Percentiles rank a stretch among this genome's conserved stretches.
phyloP scores from a whole-genome alignment of 2,329 filamentous ascomycete genomes.

The Didymella keratinophila region DNA sequence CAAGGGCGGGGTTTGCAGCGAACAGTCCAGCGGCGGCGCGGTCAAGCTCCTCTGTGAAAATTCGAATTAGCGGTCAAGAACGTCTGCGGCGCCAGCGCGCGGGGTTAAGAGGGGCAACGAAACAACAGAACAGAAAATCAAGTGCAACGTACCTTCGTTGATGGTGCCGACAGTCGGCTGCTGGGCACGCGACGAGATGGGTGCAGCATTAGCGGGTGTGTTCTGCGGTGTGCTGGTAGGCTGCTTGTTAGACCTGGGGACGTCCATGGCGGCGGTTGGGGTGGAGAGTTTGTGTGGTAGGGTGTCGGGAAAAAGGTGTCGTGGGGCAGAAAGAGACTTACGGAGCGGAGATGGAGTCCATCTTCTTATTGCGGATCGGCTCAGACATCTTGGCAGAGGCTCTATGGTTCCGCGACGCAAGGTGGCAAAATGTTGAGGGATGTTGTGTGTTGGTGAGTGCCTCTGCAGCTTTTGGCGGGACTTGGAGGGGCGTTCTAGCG shows the following conservation, averaged over 20 bases:
- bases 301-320: constrained; percentile 34
- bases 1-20: constrained; percentile 91
- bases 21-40: constrained; percentile 91
- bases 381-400: constrained; percentile 65
- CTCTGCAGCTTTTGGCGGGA: constrained; percentile 47
- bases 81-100: constrained; percentile 30
- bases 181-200: constrained; percentile 96
- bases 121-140: constrained; percentile 13
- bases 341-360: constrained; percentile 69
- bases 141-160: constrained; percentile 79
- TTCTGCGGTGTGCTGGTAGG: constrained; percentile 90
- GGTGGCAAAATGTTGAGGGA: constrained; percentile 44
- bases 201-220: constrained; percentile 92
- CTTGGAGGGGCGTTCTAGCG: constrained; percentile 27
- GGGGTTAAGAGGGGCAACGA: constrained; percentile 42
- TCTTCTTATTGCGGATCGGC: constrained; percentile 72
- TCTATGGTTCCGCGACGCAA: constrained; percentile 35
- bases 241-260: constrained; percentile 45
- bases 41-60: constrained; percentile 81
- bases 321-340: constrained; percentile 57
- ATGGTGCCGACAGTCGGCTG: constrained; percentile 94
- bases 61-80: constrained; percentile 49
- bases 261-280: constrained; percentile 36
- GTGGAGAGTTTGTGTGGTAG: constrained; percentile 29
- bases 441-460: constrained; percentile 41